Evolutionary conservation across 2,329 filamentous ascomycete genomes (phyloP), one percentile per base, ranked within the genome.

Genomic region (Penicillium rolfsii): DNA sequence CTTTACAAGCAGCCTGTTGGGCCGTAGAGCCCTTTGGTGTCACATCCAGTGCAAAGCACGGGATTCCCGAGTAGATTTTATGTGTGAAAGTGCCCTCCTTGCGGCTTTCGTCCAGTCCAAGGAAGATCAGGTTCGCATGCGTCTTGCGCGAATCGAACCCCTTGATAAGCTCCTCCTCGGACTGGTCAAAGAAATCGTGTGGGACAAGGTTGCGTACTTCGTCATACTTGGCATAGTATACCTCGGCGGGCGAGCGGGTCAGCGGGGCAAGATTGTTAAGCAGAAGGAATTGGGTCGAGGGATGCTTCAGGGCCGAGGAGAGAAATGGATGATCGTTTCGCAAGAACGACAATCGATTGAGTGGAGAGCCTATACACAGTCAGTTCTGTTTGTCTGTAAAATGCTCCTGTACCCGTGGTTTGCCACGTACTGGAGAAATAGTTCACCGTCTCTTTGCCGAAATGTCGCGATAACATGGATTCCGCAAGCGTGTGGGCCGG

Each of bases 41-140:
- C 22, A 97, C 85, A 74, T 98, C 95, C 12, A 99, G 76, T 1
- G 93, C 94, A 73, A 98, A 99, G 78, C 88, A 96, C 1, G 95
- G 93, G 52, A 84, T 83, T 3, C 94, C 95, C 36, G 82, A 85
- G 74, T 96, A 96, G 55, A 82, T 82, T 52, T 87, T 86, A 70
- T 74, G 77, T 3, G 71, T 61, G 55, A 81, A 63, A 19, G 69
- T 72, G 49, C 69, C 71, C 38, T 82, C 76, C 52, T 80, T 80
- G 28, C 75, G 76, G 52, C 76, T 78, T 74, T 96, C 92, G 67
- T 96, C 87, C 52, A 97, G 77, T 0, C 94, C 94, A 30, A 98
- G 80, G 73, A 98, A 97, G 55, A 98, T 82, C 55, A 97, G 81
- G 64, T 91, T 84, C 3, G 93, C 89, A 22, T 82, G 77, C 16